phyloP scores from a whole-genome alignment of 2,329 filamentous ascomycete genomes.

The Rasamsonia emersonii region DNA sequence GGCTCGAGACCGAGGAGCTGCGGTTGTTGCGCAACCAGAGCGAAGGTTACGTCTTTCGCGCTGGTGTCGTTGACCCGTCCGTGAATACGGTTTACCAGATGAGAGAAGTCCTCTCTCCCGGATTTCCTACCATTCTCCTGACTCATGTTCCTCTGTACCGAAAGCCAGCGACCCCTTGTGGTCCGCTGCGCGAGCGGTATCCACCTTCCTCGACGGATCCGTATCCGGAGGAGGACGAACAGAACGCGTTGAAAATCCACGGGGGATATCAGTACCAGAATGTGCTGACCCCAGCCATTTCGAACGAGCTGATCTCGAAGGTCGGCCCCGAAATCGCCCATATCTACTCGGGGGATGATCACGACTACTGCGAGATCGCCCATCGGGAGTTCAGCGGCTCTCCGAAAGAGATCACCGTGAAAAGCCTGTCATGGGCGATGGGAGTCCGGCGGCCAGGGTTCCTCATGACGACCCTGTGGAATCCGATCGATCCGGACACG shows the following conservation, averaged over 20 bases:
- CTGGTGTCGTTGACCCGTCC: conserved; percentile 52
- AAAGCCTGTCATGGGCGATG: conserved; percentile 94
- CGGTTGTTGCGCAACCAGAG: conserved; percentile 54
- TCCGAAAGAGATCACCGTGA: conserved; percentile 80
- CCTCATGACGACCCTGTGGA: conserved; percentile 81
- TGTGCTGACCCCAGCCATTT: conserved; percentile 70
- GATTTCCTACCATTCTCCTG: conserved; percentile 80
- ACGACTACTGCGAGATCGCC: conserved; percentile 89
- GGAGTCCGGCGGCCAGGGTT: conserved; percentile 83
- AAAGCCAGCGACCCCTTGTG: conserved; percentile 73
- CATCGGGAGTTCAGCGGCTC: conserved; percentile 61
- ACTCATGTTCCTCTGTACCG: conserved; percentile 88
- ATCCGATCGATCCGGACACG: conserved; percentile 60
- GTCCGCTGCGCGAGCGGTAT: conserved; percentile 74
- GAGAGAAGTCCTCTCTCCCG: conserved; percentile 26
- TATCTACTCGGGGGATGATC: conserved; percentile 92
- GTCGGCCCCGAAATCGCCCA: conserved; percentile 69
- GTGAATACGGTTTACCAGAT: conserved; percentile 27
- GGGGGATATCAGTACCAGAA: conserved; percentile 95
- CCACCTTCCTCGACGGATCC: conserved; percentile 60
- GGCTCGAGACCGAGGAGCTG: conserved; percentile 61
- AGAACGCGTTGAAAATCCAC: conserved; percentile 68
- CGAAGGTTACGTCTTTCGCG: conserved; percentile 47
- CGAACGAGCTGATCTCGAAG: conserved; percentile 63
- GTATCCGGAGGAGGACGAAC: conserved; percentile 50